Conservation (phyloP, 73 alveolate genomes). For the Breviolum minutum region DNA sequence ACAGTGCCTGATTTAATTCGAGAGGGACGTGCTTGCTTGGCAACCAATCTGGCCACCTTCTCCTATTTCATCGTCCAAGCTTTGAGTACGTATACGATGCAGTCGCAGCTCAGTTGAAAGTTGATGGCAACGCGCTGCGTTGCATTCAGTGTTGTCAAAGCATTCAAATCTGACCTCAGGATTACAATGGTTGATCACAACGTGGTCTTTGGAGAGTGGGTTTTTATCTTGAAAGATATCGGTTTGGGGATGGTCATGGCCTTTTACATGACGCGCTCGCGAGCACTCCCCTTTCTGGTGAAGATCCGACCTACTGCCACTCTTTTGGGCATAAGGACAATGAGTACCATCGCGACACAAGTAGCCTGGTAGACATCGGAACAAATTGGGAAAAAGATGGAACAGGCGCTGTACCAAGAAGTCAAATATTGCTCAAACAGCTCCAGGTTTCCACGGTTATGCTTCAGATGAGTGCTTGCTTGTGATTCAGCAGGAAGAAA, state of each 20-base stretch:
- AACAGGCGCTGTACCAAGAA: no score
- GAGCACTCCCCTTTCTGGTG: slow-evolving; percentile 28
- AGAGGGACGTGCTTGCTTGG: slow-evolving; percentile 76
- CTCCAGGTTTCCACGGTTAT: no score
- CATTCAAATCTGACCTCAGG: background rate
- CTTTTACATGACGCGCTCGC: slow-evolving; percentile 71
- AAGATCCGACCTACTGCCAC: slow-evolving; percentile 67
- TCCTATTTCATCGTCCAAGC: slow-evolving; percentile 74
- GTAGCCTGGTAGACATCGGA: background rate
- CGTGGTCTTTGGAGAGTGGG: slow-evolving; percentile 60
- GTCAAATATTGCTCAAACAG: no score
- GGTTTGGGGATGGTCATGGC: slow-evolving; percentile 46
- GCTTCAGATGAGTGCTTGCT: no score
- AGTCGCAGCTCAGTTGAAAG: background rate
- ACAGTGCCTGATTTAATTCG: slow-evolving; percentile 51
- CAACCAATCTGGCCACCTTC: slow-evolving; percentile 82
- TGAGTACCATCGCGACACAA: slow-evolving; percentile 3
- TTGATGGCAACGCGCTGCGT: background rate
- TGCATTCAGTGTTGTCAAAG: no score
- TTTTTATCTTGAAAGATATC: slow-evolving; percentile 12
- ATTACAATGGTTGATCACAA: background rate
- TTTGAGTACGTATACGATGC: background rate
- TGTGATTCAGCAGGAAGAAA: no score
- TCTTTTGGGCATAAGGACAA: slow-evolving; percentile 44
- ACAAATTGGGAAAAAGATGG: no score